Evolutionary conservation across 148 eudicot species (phyloP).

Genomic region (Silene latifolia): DNA sequence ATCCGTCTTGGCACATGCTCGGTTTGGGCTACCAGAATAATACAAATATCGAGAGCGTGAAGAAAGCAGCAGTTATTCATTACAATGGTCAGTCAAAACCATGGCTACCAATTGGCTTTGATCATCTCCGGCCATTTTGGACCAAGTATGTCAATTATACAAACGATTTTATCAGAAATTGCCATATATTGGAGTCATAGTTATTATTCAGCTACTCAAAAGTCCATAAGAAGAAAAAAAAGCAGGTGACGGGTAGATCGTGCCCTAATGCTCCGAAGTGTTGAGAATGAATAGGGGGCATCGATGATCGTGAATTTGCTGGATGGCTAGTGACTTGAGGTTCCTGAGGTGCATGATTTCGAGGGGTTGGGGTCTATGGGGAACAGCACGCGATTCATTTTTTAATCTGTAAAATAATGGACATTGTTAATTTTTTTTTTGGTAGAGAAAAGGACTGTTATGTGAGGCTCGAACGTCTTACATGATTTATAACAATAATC

Average conservation of each 20-base stretch:
- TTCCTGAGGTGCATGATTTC: constrained; percentile 23
- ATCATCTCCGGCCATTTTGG: constrained; percentile 99
- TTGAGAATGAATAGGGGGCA: constrained; percentile 25
- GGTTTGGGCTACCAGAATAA: constrained; percentile 95
- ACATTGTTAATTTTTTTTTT: constrained; percentile 41
- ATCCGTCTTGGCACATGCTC: constrained; percentile 96
- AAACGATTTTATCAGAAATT: constrained; percentile 78
- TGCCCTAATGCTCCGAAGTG: constrained; percentile 30
- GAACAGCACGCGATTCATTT: constrained; percentile 43
- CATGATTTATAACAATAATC: constrained; percentile 39
- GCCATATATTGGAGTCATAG: constrained; percentile 88
- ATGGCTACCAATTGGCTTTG: constrained; percentile 94
- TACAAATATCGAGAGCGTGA: constrained; percentile 63
- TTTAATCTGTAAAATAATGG: constrained; percentile 55
- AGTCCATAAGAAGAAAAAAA: constrained; percentile 27
- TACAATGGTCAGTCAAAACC: constrained; percentile 98
- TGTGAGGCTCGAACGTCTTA: constrained; percentile 32
- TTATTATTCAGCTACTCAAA: constrained; percentile 15
- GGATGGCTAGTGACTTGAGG: constrained; percentile 22
- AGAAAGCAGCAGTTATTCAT: constrained; percentile 94
- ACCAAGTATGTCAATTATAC: constrained; percentile 86
- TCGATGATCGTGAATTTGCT: constrained; percentile 24
- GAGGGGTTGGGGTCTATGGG: constrained; percentile 31
- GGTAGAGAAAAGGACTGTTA: constrained; percentile 35
- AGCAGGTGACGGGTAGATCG: constrained; percentile 24